A percentile compares a stretch with the other conserved stretches of the same genome.
These are phyloP conservation scores for Suhomyces bokatorum DNA, from an alignment of 1,139 yeast species.

Conservation along the genomic window DNA sequence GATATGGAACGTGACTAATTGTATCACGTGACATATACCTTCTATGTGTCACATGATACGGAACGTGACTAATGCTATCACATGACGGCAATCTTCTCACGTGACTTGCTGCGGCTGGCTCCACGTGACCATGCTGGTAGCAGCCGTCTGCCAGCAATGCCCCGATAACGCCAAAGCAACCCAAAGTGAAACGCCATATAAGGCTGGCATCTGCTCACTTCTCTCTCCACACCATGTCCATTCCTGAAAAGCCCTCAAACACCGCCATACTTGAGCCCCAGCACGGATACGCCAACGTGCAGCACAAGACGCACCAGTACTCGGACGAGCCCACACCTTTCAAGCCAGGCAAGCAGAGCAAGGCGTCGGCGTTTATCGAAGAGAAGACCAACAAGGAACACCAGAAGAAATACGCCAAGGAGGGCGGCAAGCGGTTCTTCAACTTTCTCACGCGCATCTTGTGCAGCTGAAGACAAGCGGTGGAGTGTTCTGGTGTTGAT, in stretches of 20 bases:
- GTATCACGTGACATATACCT: too few species aligned
- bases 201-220: background rate
- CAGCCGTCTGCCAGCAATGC: slow-evolving; percentile 9
- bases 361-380: slow-evolving; percentile 30
- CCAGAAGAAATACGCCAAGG: slow-evolving; percentile 41
- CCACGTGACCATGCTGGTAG: slow-evolving; percentile 1
- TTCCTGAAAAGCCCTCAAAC: slow-evolving; percentile 36
- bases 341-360: slow-evolving; percentile 29
- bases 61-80: too few species aligned
- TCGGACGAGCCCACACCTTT: slow-evolving; percentile 40
- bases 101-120: slow-evolving; percentile 3
- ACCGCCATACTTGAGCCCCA: slow-evolving; percentile 32
- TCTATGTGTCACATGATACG: too few species aligned
- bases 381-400: slow-evolving; percentile 38
- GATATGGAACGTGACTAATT: too few species aligned
- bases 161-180: slow-evolving; percentile 7
- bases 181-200: slow-evolving; percentile 5
- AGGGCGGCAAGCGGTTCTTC: slow-evolving; percentile 26
- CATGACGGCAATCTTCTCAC: background rate
- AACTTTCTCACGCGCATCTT: slow-evolving; percentile 10
- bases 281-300: slow-evolving; percentile 34
- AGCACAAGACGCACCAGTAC: slow-evolving; percentile 36
- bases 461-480: slow-evolving; percentile 6
- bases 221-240: slow-evolving; percentile 16
- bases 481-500: too few species aligned